phyloP scores from a whole-genome alignment of 495 filamentous ascomycete genomes.

The Melanomma pulvis-pyrius region DNA sequence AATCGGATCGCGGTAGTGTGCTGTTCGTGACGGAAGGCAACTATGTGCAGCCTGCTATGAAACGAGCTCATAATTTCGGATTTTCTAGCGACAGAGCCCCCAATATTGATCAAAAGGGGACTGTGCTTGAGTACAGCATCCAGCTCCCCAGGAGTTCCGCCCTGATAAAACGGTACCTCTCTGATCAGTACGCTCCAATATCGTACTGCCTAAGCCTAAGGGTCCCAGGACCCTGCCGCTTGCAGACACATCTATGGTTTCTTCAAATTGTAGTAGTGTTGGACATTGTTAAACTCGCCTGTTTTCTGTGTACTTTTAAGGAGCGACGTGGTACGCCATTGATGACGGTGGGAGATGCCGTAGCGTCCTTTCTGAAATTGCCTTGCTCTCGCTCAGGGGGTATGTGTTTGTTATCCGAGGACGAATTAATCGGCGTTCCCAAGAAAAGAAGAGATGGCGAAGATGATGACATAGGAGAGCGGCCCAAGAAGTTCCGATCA shows the following conservation, averaged over 20 bases:
- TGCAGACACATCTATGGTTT: neutral
- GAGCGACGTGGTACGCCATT: neutral
- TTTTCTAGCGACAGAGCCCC: too few relatives aligned
- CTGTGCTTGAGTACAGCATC: too few relatives aligned
- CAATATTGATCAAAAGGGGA: too few relatives aligned
- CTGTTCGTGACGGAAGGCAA: too few relatives aligned
- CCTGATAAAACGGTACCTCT: too few relatives aligned
- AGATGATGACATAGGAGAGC: neutral
- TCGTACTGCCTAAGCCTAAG: neutral
- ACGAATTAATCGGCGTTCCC: neutral
- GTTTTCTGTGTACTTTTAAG: neutral
- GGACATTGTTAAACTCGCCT: neutral
- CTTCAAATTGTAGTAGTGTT: neutral
- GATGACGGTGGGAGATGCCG: neutral
- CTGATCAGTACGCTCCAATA: neutral
- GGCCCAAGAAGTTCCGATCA: neutral
- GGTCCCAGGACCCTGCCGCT: neutral
- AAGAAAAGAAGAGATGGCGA: neutral
- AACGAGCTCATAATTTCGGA: too few relatives aligned
- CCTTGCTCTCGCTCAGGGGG: neutral
- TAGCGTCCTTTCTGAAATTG: neutral
- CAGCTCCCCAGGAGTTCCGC: too few relatives aligned
- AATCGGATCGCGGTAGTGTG: too few relatives aligned
- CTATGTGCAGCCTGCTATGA: too few relatives aligned
- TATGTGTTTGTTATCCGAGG: neutral